Evolutionary conservation across 2,329 filamentous ascomycete species (phyloP).

Genomic region (Penicillium crustosum): DNA sequence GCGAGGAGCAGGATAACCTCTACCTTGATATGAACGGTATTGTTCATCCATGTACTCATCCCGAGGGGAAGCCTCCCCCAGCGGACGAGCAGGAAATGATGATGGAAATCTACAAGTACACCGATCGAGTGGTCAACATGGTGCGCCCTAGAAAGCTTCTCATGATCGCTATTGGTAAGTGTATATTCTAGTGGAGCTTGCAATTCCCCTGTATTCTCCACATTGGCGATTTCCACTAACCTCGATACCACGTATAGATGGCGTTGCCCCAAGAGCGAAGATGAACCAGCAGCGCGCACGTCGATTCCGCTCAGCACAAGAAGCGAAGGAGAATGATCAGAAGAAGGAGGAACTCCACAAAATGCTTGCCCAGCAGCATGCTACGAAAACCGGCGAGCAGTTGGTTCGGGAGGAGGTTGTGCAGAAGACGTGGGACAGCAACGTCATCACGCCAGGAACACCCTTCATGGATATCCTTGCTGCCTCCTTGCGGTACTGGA

Average conservation of each 20-base stretch:
- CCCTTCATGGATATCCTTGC: slow-evolving; percentile 98
- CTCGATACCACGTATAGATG: slow-evolving; percentile 58
- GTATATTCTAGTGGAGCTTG: background rate
- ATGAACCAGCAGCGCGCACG: slow-evolving; percentile 99
- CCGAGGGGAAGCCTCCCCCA: slow-evolving; percentile 86
- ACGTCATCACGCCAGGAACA: slow-evolving; percentile 89
- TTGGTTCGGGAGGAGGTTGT: slow-evolving; percentile 61
- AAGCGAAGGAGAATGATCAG: slow-evolving; percentile 89
- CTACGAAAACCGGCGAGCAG: slow-evolving; percentile 58
- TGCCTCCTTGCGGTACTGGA: slow-evolving; percentile 89
- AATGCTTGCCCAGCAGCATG: slow-evolving; percentile 75
- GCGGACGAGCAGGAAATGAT: slow-evolving; percentile 99
- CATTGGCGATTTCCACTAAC: slow-evolving; percentile 1
- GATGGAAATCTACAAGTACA: slow-evolving; percentile 96
- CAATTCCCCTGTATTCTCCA: background rate
- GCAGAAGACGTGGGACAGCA: slow-evolving; percentile 91
- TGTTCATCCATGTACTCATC: slow-evolving; percentile 97
- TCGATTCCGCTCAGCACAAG: slow-evolving; percentile 90
- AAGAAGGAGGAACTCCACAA: slow-evolving; percentile 87
- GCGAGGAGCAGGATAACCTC: slow-evolving; percentile 95
- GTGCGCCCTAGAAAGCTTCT: slow-evolving; percentile 91
- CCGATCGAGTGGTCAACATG: slow-evolving; percentile 98
- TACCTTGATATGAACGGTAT: slow-evolving; percentile 99
- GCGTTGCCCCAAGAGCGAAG: slow-evolving; percentile 94
- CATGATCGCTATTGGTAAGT: slow-evolving; percentile 88